Conservation (phyloP, 2,329 filamentous ascomycete species). For the Aureobasidium uvarum region DNA sequence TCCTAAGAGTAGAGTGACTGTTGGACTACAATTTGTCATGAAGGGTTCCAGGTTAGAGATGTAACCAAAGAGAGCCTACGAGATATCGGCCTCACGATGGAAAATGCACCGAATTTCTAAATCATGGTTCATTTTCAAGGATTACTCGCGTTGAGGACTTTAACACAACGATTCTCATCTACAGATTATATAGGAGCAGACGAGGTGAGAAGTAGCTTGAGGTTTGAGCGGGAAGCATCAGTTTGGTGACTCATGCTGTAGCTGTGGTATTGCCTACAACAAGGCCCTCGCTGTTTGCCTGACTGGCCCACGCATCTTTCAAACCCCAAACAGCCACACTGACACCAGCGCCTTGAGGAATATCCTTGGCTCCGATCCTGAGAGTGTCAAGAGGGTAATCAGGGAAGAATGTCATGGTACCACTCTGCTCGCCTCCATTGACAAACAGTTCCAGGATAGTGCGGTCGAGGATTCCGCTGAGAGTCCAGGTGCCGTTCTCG, state of each 20-base stretch:
- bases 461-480: constrained; percentile 55
- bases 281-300: constrained; percentile 36
- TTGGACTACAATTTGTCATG: no score
- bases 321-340: constrained; percentile 44
- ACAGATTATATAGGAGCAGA: no score
- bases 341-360: constrained; percentile 41
- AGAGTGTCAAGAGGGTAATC: constrained; percentile 44
- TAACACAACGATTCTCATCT: no score
- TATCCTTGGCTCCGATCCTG: constrained; percentile 38
- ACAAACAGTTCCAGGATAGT: constrained; percentile 57
- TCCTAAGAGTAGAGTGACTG: no score
- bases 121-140: no score
- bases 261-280: constrained; percentile 40
- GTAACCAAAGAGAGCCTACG: no score
- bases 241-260: not conserved
- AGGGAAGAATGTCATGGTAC: constrained; percentile 54
- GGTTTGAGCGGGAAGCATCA: not conserved
- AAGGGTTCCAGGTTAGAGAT: no score
- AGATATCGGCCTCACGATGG: no score
- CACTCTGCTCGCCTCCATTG: constrained; percentile 52
- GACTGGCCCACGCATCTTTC: constrained; percentile 42
- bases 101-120: no score
- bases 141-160: no score
- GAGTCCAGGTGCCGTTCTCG: constrained; percentile 38
- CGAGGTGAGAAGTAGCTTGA: no score